phyloP scores from a whole-genome alignment of 805 yeast genomes.

The Saturnispora bothae region DNA sequence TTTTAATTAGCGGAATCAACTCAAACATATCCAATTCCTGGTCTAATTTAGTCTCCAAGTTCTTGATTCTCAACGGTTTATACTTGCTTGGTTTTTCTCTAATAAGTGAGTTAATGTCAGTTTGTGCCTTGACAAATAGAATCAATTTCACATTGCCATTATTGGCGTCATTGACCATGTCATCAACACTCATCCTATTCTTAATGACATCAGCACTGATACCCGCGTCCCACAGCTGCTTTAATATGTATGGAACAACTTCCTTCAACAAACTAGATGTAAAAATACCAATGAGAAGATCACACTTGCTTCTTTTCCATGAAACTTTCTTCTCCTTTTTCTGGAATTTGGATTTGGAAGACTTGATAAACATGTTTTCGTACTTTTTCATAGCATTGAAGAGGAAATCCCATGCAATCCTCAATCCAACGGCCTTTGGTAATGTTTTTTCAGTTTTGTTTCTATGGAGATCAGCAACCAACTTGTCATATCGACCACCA shows the following conservation, averaged over 20 bases:
- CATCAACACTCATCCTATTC: constrained; percentile 44
- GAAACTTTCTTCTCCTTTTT: constrained; percentile 21
- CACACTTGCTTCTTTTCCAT: constrained; percentile 60
- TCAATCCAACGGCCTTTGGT: constrained; percentile 75
- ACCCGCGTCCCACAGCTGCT: constrained; percentile 62
- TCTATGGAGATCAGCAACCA: constrained; percentile 58
- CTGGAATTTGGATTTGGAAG: constrained; percentile 24
- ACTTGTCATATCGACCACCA: constrained; percentile 86
- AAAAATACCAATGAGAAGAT: constrained; percentile 68
- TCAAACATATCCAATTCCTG: constrained; percentile 67
- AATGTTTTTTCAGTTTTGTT: constrained; percentile 24
- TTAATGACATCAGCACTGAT: constrained; percentile 65
- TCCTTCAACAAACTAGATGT: constrained; percentile 45
- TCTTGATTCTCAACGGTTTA: constrained; percentile 69
- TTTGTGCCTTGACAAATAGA: constrained; percentile 64
- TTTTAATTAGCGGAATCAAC: constrained; percentile 34
- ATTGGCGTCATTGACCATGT: constrained; percentile 50
- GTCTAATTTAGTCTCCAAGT: constrained; percentile 50
- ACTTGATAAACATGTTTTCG: constrained; percentile 28
- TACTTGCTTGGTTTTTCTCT: constrained; percentile 36
- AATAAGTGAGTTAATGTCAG: constrained; percentile 17
- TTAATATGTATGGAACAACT: constrained; percentile 53
- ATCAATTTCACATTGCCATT: constrained; percentile 69
- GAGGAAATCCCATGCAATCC: constrained; percentile 63
- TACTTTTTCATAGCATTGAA: constrained; percentile 40